Evolutionary conservation across 108 stramenopile species (phyloP), one percentile per base, ranked within the genome.

Genomic region (Pseudonitzschia delicatissima): DNA sequence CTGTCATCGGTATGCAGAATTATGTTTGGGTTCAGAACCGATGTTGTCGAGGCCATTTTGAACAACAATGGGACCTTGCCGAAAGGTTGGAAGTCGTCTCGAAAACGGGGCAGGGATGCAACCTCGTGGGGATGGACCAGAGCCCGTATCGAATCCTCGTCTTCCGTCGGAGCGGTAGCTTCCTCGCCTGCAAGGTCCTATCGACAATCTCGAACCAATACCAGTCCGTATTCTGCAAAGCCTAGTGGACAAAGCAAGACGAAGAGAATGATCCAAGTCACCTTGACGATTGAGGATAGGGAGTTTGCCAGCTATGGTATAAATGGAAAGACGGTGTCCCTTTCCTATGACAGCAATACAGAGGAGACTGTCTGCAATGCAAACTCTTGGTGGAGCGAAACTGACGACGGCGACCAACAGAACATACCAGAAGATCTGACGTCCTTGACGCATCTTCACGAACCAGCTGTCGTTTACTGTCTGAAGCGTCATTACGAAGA

Each of bases 391-490:
- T 84, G 83, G 83, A 65, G 52, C 21, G 23, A 44, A 53, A 12
- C 25, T 17, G 47, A 48, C 47, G 47, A 48, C 21, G 20, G 23
- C 47, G 69, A 48, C 3, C 21, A 4, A n/a, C 21, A 13, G 32
- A 33, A 36, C 64, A n/a, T 73, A 31, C 90, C 90, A 0, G 47
- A 70, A 9, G 91, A 93, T 76, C 63, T 93, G 52, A 86, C 82
- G 21, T 73, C 75, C 13, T 62, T 93, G 77, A 90, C 82, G 2
- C 93, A 94, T 69, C 66, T 94, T 15, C 90, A 94, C 67, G 90
- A 94, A 81, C 93, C 93, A 2, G 79, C 90, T 0, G 91, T 94
- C 4, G 87, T 94, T 7, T 86, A 79, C 47, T 89, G 83, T 27
- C 45, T 91, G 35, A 68, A 71, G 26, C 32, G 69, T 12, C 80